A percentile compares a stretch with the other conserved stretches of the same genome.
Conservation (phyloP, 805 yeast genomes). For the Komagataella kurtzmanii region DNA sequence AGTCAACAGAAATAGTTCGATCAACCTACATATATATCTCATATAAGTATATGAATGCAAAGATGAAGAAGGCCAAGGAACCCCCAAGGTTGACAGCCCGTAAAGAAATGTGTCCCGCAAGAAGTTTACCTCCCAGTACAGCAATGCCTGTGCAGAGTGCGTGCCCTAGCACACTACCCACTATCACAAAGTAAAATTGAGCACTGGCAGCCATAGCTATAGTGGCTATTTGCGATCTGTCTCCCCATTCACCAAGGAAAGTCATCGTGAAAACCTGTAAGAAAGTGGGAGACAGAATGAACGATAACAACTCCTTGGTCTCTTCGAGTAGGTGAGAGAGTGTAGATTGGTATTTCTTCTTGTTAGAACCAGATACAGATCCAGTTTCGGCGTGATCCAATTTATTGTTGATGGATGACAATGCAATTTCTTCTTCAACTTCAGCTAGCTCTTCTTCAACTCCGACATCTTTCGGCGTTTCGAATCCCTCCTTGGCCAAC, state of each 20-base stretch:
- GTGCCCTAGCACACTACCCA: slow-evolving; percentile 88
- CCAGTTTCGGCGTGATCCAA: slow-evolving; percentile 53
- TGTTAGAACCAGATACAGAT: slow-evolving; percentile 1
- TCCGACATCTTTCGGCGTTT: slow-evolving; percentile 71
- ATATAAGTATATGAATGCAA: slow-evolving; percentile 67
- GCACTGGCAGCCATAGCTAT: slow-evolving; percentile 98
- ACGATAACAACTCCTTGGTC: slow-evolving; percentile 39
- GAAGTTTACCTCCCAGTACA: slow-evolving; percentile 82
- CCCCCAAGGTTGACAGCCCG: slow-evolving; percentile 89
- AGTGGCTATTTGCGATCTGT: slow-evolving; percentile 94
- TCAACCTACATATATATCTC: slow-evolving; percentile 28
- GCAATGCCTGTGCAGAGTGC: slow-evolving; percentile 79
- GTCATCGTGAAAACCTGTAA: slow-evolving; percentile 93
- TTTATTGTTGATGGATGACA: slow-evolving; percentile 37
- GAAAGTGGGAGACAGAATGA: slow-evolving; percentile 77
- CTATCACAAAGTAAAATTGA: slow-evolving; percentile 76
- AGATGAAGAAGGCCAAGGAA: slow-evolving; percentile 71
- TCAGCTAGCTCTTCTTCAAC: slow-evolving; percentile 94
- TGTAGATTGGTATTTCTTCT: neutral
- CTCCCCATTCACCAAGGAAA: slow-evolving; percentile 98
- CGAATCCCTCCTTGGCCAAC: slow-evolving; percentile 67
- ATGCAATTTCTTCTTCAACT: slow-evolving; percentile 85
- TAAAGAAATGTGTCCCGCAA: slow-evolving; percentile 84
- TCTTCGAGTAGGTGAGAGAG: slow-evolving; percentile 14
- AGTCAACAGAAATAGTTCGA: neutral